Evolutionary conservation across 495 filamentous ascomycete species (phyloP), one percentile per base, ranked within the genome.

Genomic region (Cercophora sp.): DNA sequence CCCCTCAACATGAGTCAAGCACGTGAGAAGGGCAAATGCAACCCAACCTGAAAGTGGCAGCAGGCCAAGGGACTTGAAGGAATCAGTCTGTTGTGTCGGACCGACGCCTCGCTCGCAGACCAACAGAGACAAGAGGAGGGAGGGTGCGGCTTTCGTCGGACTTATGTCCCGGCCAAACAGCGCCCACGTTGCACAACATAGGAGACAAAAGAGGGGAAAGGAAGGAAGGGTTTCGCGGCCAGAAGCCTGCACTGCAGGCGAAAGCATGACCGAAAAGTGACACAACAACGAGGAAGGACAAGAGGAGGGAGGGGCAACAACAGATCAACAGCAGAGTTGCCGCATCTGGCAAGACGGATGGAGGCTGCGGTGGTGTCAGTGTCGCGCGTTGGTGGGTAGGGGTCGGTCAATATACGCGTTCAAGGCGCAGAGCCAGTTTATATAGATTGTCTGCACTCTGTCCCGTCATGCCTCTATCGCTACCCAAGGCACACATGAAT

Each of bases 391-490:
- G n/a, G n/a, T n/a, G n/a, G n/a, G n/a, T n/a, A n/a, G n/a, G n/a
- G n/a, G n/a, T n/a, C n/a, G 25, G 44, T 41, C 42, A 47, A 59
- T 51, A 55, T 48, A 55, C 16, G 31, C 46, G 41, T 11, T 42
- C 36, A 31, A 16, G 23, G 47, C 40, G 44, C 34, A 52, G 23
- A 5, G 24, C 10, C 31, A 32, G 37, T 52, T 52, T 46, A 55
- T 55, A 48, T 56, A 49, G 23, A 23, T 51, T 51, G 36, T 29
- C n/a, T 23, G 36, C 44, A 56, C 57, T 59, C 45, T 59, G 40
- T 42, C 48, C n/a, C 32, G 31, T 55, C 47, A 59, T 59, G 52
- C 52, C 37, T 46, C 40, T 31, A 51, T 51, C 46, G 56, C 42
- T 51, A 54, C 45, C 40, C 47, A 32, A 32, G n/a, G 32, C 23